phyloP scores from a whole-genome alignment of 2,329 filamentous ascomycete genomes.

The Aspergillus ruber region DNA sequence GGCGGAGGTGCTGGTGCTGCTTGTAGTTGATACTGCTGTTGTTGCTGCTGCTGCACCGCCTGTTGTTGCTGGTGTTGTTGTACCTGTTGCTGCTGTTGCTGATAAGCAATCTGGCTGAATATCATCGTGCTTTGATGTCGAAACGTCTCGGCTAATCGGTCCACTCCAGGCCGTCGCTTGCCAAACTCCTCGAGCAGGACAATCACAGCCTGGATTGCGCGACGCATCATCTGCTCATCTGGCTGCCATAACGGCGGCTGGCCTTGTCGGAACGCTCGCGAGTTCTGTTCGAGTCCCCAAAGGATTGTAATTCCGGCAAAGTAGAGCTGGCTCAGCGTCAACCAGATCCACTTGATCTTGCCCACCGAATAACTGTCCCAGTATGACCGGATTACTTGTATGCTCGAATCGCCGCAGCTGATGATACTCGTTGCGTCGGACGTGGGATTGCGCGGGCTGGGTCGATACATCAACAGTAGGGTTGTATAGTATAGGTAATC shows the following conservation, averaged over 20 bases:
- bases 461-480: constrained; percentile 33
- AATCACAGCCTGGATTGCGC: constrained; percentile 30
- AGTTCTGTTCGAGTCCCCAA: constrained; percentile 35
- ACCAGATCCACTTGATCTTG: constrained; percentile 38
- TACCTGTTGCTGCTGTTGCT: constrained; percentile 22
- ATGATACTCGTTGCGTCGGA: constrained; percentile 31
- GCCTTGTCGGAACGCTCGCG: constrained; percentile 26
- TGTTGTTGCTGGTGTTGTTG: constrained; percentile 12
- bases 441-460: constrained; percentile 31
- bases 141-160: constrained; percentile 31
- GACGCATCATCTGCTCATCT: constrained; percentile 31
- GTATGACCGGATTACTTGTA: constrained; percentile 34
- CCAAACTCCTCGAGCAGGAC: constrained; percentile 34
- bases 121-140: constrained; percentile 33
- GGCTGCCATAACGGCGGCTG: constrained; percentile 27
- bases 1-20: constrained; percentile 4
- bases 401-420: constrained; percentile 33
- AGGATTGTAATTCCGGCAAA: constrained; percentile 36
- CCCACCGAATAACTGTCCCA: constrained; percentile 35
- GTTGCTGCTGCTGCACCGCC: constrained; percentile 11
- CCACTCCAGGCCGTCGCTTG: constrained; percentile 31
- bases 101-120: constrained; percentile 31
- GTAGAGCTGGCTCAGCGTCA: constrained; percentile 34
- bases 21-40: constrained; percentile 9
- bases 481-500: constrained; percentile 37